A percentile compares a stretch with the other conserved stretches of the same genome.
phyloP scores from a whole-genome alignment of 2,329 filamentous ascomycete genomes.

The Fusarium agapanthi region DNA sequence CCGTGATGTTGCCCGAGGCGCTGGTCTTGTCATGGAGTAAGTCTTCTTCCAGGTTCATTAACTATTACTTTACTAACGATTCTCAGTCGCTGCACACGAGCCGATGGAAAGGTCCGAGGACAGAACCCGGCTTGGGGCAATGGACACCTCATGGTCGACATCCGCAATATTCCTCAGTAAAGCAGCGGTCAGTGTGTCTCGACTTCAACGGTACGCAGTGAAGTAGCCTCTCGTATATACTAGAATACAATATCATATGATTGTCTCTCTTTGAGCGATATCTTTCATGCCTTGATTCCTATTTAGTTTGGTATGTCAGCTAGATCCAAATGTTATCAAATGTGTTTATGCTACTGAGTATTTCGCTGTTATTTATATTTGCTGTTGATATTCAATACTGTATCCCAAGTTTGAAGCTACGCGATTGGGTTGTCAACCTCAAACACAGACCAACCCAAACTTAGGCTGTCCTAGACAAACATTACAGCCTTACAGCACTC shows the following conservation, averaged over 20 bases:
- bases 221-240: neutral
- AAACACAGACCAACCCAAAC: neutral
- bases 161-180: neutral
- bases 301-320: rapidly evolving
- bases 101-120: constrained; percentile 14
- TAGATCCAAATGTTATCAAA: rapidly evolving
- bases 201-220: neutral
- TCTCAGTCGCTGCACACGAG: neutral
- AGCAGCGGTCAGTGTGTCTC: rapidly evolving
- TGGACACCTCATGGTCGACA: constrained; percentile 12
- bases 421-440: neutral
- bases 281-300: rapidly evolving
- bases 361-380: neutral
- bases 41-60: rapidly evolving
- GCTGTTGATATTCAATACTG: too few relatives aligned
- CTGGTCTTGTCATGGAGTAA: constrained; percentile 14
- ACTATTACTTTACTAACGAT: rapidly evolving
- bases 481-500: neutral
- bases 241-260: neutral
- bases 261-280: neutral
- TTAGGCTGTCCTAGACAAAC: rapidly evolving
- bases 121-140: constrained; percentile 20
- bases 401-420: neutral
- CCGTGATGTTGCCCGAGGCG: constrained; percentile 15
- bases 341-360: rapidly evolving